Evolutionary conservation across 352 stramenopile genomes (phyloP).

Genomic region (Phytophthora colocasiae): DNA sequence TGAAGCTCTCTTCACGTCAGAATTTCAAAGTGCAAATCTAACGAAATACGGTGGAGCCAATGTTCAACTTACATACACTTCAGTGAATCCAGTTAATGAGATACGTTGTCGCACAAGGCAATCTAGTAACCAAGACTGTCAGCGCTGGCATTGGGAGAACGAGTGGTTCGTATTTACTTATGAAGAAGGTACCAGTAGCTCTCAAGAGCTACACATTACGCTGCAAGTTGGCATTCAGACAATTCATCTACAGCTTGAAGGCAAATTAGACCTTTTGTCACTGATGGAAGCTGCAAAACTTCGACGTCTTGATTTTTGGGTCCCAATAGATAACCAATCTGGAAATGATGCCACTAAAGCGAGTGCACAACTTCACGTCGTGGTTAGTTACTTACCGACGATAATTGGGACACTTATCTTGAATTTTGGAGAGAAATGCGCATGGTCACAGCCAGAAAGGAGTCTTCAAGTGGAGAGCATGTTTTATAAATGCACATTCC

Average conservation of each 20-base stretch:
- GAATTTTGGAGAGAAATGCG: slow-evolving; percentile 25
- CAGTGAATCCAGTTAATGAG: not conserved
- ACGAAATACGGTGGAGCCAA: slow-evolving; percentile 25
- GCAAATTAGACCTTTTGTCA: slow-evolving; percentile 15
- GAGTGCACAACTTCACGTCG: slow-evolving; percentile 27
- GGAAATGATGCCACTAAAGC: not conserved
- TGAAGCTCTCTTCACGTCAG: slow-evolving; percentile 19
- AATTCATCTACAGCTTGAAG: slow-evolving; percentile 8
- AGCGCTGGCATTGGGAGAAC: slow-evolving; percentile 38
- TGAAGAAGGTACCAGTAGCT: not conserved
- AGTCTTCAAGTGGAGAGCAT: slow-evolving; percentile 21
- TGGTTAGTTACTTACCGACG: slow-evolving; percentile 27
- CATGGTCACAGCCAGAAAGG: slow-evolving; percentile 19
- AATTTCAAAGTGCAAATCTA: slow-evolving; percentile 7
- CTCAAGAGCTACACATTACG: slow-evolving; percentile 14
- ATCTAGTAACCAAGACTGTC: slow-evolving; percentile 10
- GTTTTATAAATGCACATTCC: slow-evolving; percentile 36
- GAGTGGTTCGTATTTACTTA: slow-evolving; percentile 34
- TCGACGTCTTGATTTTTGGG: slow-evolving; percentile 20
- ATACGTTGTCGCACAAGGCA: slow-evolving; percentile 22
- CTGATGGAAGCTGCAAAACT: slow-evolving; percentile 17
- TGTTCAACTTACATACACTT: slow-evolving; percentile 10
- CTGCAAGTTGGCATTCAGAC: slow-evolving; percentile 21
- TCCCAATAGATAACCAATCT: slow-evolving; percentile 5
- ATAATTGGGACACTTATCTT: slow-evolving; percentile 22